Conservation (phyloP, 495 filamentous ascomycete species). For the Schizothecium vesticola region DNA sequence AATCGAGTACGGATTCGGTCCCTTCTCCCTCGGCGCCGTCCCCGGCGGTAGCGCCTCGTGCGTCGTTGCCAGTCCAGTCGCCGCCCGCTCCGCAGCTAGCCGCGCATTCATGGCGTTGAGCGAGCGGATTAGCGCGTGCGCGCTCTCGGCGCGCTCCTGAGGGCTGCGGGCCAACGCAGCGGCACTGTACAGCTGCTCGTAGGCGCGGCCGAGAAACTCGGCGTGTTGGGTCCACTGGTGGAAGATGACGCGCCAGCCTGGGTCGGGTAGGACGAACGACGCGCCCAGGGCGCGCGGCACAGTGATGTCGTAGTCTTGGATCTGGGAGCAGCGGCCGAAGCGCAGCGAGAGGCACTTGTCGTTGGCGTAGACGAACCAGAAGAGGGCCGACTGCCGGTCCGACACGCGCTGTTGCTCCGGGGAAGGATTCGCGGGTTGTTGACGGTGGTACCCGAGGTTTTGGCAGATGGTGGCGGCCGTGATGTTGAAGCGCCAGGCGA, state of each 20-base stretch:
- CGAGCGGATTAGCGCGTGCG: conserved; percentile 21
- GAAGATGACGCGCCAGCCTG: conserved; percentile 31
- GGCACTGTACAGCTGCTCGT: conserved; percentile 58
- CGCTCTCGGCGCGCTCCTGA: conserved; percentile 38
- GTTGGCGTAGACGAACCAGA: conserved; percentile 60
- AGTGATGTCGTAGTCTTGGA: conserved; percentile 63
- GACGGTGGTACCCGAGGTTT: conserved; percentile 59
- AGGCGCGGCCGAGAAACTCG: conserved; percentile 52
- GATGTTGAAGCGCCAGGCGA: conserved; percentile 58
- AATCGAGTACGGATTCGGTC: conserved; percentile 28
- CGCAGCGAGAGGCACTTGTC: conserved; percentile 60
- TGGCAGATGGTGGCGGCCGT: conserved; percentile 56
- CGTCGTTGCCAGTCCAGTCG: neutral
- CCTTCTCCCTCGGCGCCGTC: conserved; percentile 2
- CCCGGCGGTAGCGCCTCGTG: neutral
- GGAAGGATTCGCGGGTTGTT: conserved; percentile 39
- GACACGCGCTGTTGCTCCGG: conserved; percentile 26
- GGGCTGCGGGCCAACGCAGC: conserved; percentile 48
- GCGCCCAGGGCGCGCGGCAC: conserved; percentile 36
- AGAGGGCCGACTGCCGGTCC: conserved; percentile 42
- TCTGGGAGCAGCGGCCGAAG: conserved; percentile 53
- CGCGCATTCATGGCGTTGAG: conserved; percentile 18
- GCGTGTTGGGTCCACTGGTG: conserved; percentile 49
- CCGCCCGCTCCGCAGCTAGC: neutral
- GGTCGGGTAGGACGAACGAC: conserved; percentile 25